These are phyloP conservation scores for Kuraishia ogatae DNA, from an alignment of 805 yeast genomes.

Conservation along the genomic window DNA sequence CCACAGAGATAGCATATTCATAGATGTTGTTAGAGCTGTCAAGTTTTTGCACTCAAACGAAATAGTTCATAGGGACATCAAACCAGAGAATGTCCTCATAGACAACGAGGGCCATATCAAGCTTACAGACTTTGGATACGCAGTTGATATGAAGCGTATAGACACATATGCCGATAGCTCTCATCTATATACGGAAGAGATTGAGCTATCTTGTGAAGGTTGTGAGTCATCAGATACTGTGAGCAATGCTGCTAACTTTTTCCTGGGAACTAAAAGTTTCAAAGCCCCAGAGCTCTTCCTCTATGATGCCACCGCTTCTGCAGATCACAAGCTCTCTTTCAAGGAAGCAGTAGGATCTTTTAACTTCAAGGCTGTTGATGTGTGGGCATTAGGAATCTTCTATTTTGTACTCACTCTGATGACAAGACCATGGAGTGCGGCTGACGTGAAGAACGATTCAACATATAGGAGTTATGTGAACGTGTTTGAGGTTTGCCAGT, in stretches of 20 bases:
- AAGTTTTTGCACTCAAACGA: conserved; percentile 31
- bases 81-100: conserved; percentile 45
- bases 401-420: conserved; percentile 36
- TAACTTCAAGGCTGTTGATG: conserved; percentile 31
- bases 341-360: conserved; percentile 1
- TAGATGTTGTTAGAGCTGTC: conserved; percentile 44
- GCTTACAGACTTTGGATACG: conserved; percentile 44
- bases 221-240: neutral
- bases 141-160: conserved; percentile 24
- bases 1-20: conserved; percentile 36
- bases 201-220: neutral
- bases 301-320: conserved; percentile 7
- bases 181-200: neutral
- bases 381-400: conserved; percentile 44
- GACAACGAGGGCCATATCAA: conserved; percentile 35
- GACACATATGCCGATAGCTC: conserved; percentile 1
- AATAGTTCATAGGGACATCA: conserved; percentile 43
- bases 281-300: conserved; percentile 43
- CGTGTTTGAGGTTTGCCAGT: conserved; percentile 2
- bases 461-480: conserved; percentile 7
- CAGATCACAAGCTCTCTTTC: conserved; percentile 11
- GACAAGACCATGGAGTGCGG: conserved; percentile 39
- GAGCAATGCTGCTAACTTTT: conserved; percentile 15
- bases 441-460: conserved; percentile 21
- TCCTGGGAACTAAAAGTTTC: conserved; percentile 43